Base-by-base conservation (phyloP, 2,329 filamentous ascomycete genomes). In the Apiospora pterosperma region DNA sequence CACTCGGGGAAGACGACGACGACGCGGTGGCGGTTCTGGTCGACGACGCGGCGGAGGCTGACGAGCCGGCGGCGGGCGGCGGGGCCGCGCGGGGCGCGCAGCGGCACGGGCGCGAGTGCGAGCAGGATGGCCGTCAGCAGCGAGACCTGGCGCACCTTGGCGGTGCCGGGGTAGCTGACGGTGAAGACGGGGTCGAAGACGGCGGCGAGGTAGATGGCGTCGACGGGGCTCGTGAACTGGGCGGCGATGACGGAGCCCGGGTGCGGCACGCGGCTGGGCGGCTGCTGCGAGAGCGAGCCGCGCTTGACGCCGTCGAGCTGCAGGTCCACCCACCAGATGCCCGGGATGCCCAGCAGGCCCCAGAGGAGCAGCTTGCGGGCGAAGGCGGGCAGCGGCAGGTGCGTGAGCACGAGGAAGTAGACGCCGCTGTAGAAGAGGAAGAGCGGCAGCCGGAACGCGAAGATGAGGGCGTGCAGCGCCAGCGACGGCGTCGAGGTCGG, bases 251-350 rank as follows among this genome's bases (percentile, higher is more conserved):
- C 84, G 64, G 90, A 91, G 59, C 91, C 88, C 5, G 90, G 87
- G 64, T 90, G 87, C 1, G 96, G 96, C 21, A 98, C 87, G 44
- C 92, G 88, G 66, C 89, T 83, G 64, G 84, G 81, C 42, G 91
- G 89, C 71, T 93, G 89, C 73, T 90, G 89, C 59, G 91, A 89
- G 36, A 97, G 83, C 31, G 91, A 94, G 80, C 96, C 96, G 80
- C 93, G 92, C 79, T 92, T 94, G 63, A 99, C 96, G 65, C 95
- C 95, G 76, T 99, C 96, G 69, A 99, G 92, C 77, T 97, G 95
- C n/a, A 99, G 82, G 78, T 99, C 96, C 64, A 97, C 90, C 95
- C 95, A 98, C 93, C 94, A 98, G 65, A 99, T 92, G 34, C 96
- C 95, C 0, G 94, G 93, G 65, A 97, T 91, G 41, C 89, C 91